Base-by-base conservation (phyloP, 345 rosid species). In the Luvunga scandens region DNA sequence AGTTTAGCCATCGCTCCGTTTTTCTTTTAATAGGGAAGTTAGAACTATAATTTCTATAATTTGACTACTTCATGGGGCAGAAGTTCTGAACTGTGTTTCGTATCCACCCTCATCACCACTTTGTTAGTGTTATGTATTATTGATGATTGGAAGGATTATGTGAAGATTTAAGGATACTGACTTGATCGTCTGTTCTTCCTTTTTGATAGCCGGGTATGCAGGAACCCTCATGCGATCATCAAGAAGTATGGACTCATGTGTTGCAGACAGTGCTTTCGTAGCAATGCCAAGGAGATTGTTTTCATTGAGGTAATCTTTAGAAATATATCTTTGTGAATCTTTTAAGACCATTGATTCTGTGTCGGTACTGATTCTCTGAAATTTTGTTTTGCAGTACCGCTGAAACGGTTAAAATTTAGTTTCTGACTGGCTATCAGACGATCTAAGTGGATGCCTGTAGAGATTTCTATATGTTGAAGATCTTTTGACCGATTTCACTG, bases 221-320 rank as follows among this genome's bases (percentile, higher is more conserved):
- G 88, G 6, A 85, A 85, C 76, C 86, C 86, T 14, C 88, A 83
- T 57, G 88, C 81, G 1, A 19, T 85, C 33, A 85, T 85, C 82
- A 68, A 86, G 81, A 85, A 85, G 82, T 85, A 83, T 19, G 88
- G 88, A 27, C 81, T 85, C 56, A 85, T 80, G 83, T 85, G 88
- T 77, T 85, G 88, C 81, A 78, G 88, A 74, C 86, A 85, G 67
- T 83, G 86, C 76, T 85, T 85, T 83, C 84, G 83, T 1, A 85
- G 88, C 86, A 85, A 85, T 0, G 86, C 88, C 64, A 83, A 85
- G 84, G 86, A 77, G 56, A 79, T 73, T 69, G 92, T 91, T 25
- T 89, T 89, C 87, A 88, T 89, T 24, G 88, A 89, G 92, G 92
- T 89, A 55, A 77, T n/a, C 9, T 66, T 28, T 25, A 14, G 18